Evolutionary conservation across 2,329 filamentous ascomycete species (phyloP), one percentile per base, ranked within the genome.

Genomic region (Colletotrichum somersetense): DNA sequence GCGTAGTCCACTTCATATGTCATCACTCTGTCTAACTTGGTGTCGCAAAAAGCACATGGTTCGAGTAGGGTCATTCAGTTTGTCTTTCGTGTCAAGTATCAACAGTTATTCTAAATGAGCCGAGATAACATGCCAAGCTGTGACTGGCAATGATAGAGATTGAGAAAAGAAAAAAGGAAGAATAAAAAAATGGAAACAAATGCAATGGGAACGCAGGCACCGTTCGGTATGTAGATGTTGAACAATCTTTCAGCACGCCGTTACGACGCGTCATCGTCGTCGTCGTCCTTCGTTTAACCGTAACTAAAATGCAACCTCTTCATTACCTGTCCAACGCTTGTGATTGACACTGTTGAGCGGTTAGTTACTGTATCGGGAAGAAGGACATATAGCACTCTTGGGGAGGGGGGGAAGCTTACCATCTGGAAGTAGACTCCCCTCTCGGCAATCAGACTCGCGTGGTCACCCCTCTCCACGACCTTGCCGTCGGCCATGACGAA

Each of bases 401-500:
- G 18, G 26, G 16, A 26, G n/a, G 23, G 3, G 14, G 40, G 16
- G 40, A 18, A 42, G 56, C 71, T 66, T 26, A 73, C 71, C 71
- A 73, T 73, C 23, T 73, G 67, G 62, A 57, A 73, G 50, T 73
- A 73, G 14, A 71, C 57, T 14, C 71, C 71, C 57, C 56, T 56
- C 62, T 66, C 62, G 26, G 67, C 67, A 46, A 73, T 66, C 30
- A 73, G 20, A 16, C 38, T 66, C 16, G 67, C 71, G 48, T 73
- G 71, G 23, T 66, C 62, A n/a, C 71, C 71, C 8, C 52, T 53
- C 72, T 86, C 84, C 0, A 84, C 75, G n/a, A 85, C 78, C 18
- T 63, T 77, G 0, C 85, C 85, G 0, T 82, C 79, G 5, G 81
- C 80, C 68, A 86, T 78, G 0, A 86, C 80, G 62, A 84, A 85